phyloP scores from a whole-genome alignment of 768 basidiomycete species.

The Aureoboletus auriporus region DNA sequence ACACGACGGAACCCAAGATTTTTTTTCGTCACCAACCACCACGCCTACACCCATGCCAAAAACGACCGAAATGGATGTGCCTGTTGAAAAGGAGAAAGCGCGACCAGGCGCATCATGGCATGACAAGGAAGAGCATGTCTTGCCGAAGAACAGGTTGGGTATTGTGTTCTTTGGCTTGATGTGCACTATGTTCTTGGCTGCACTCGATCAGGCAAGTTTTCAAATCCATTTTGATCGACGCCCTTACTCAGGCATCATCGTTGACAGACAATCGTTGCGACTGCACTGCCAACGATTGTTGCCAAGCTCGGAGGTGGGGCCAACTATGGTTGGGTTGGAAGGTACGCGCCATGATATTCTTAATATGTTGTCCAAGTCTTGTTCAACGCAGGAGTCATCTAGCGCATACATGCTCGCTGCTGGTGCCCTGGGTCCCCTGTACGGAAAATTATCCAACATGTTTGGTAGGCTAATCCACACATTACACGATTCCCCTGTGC shows the following conservation, averaged over 20 bases:
- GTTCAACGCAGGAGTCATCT: not conserved
- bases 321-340: constrained; percentile 72
- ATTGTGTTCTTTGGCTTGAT: constrained; percentile 29
- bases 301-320: constrained; percentile 57
- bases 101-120: constrained; percentile 53
- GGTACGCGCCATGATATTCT: constrained; percentile 32
- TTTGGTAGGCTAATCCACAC: constrained; percentile 24
- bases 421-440: constrained; percentile 63
- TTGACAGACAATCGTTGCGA: constrained; percentile 64
- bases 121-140: constrained; percentile 46
- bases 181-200: constrained; percentile 36
- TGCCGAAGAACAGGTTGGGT: constrained; percentile 36
- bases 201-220: constrained; percentile 58
- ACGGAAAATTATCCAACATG: constrained; percentile 73
- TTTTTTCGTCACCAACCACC: too few species aligned
- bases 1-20: too few species aligned
- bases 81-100: constrained; percentile 26
- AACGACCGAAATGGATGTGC: not conserved
- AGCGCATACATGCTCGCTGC: constrained; percentile 76
- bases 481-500: not conserved
- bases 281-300: constrained; percentile 75
- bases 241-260: not conserved
- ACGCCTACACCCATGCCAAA: too few species aligned
- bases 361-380: not conserved
- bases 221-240: not conserved